These are phyloP conservation scores for Ostreobium quekettii DNA, from an alignment of 139 green algal species.

Conservation along the genomic window DNA sequence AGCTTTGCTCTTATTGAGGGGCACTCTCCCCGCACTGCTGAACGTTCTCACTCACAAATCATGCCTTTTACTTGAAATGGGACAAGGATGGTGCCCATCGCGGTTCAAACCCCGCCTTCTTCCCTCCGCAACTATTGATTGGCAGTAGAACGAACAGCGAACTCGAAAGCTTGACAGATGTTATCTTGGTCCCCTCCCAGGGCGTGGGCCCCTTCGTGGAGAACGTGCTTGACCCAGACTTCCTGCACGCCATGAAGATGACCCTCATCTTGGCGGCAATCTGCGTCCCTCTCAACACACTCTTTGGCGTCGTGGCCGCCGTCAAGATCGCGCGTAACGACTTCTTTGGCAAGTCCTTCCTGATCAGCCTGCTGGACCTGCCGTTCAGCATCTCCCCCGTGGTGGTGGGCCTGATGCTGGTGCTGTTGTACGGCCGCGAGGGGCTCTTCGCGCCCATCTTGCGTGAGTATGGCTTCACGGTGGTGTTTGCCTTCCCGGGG, in stretches of 20 bases:
- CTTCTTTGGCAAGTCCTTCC: slow-evolving; percentile 67
- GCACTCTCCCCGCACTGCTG: too few species aligned
- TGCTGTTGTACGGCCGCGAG: slow-evolving; percentile 76
- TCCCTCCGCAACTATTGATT: neutral
- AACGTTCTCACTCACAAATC: neutral
- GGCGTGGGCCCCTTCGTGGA: slow-evolving; percentile 63
- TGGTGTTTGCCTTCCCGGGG: slow-evolving; percentile 81
- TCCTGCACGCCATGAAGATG: slow-evolving; percentile 68
- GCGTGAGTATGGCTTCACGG: slow-evolving; percentile 48
- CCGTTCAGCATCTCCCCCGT: slow-evolving; percentile 84
- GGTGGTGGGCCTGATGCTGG: slow-evolving; percentile 79
- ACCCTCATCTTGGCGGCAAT: slow-evolving; percentile 60
- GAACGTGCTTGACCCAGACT: slow-evolving; percentile 65
- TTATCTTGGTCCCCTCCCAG: too few species aligned
- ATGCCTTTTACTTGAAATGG: neutral
- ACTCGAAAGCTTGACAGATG: slow-evolving; percentile 61
- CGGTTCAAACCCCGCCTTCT: too few species aligned
- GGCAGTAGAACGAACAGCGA: neutral
- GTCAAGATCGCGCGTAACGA: slow-evolving; percentile 69
- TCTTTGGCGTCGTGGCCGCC: slow-evolving; percentile 64
- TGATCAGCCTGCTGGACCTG: slow-evolving; percentile 73
- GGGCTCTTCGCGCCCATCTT: slow-evolving; percentile 75
- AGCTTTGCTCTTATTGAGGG: too few species aligned
- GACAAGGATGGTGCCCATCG: too few species aligned
- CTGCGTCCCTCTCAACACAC: slow-evolving; percentile 70